Base-by-base conservation (phyloP, 148 eudicot genomes). In the Camellia granthamiana region DNA sequence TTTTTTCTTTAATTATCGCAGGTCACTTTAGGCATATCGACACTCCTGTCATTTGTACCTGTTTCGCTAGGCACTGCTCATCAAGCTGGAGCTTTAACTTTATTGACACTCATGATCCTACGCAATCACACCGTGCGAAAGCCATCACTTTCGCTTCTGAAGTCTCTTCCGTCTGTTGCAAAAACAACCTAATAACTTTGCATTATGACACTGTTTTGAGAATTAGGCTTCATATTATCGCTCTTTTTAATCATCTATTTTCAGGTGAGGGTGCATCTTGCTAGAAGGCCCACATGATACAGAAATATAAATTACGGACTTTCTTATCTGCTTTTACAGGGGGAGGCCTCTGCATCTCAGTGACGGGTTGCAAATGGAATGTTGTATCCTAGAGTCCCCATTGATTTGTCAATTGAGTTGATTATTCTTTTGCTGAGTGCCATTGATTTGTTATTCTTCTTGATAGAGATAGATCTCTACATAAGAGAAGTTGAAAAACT, bases 11-110 rank as follows among this genome's bases (percentile, higher is more conserved):
- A 30, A 30, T 30, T 41, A 54, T 72, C 80, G 85, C 91, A 96
- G 99, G 99, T 96, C 64, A 93, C 95, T 41, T 80, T 96, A 78
- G 98, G 99, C 44, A 88, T 96, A 80, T 87, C 97, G 47, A 92
- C 99, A 6, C 90, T 93, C 75, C 84, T 96, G 44, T 89, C 98
- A 3, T 96, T 93, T 66, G 99, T 96, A 64, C 99, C 99, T 7
- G 98, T 91, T 63, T 92, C 98, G n/a, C 91, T 96, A 10, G 99
- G 99, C 70, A 81, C 91, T 55, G 99, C 99, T 81, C 99, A 96
- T 89, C 99, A 96, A 77, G 98, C 98, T 18, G 99, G 99, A 72
- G 99, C 99, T 23, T 80, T 96, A 69, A 93, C 97, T 8, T 88
- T 96, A 69, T 74, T 96, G 68, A 86, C 90, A 12, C 74, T 96